These are phyloP conservation scores for Stylonectria norvegica DNA, from an alignment of 2,329 filamentous ascomycete species.

Conservation along the genomic window DNA sequence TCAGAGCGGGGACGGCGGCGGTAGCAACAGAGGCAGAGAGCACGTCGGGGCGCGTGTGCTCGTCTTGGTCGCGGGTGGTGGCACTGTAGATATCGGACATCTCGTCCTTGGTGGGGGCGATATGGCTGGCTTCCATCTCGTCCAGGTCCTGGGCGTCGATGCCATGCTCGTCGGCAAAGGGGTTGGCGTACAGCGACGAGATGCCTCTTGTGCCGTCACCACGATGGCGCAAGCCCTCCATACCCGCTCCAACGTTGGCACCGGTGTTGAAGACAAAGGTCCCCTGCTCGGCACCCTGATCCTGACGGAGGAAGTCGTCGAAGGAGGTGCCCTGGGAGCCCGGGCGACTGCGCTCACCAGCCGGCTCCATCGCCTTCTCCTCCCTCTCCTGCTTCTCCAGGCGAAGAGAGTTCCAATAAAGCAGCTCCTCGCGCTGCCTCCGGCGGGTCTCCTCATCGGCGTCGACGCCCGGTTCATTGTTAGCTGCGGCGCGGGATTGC, in stretches of 20 bases:
- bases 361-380: conserved; percentile 15
- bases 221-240: conserved; percentile 49
- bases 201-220: conserved; percentile 46
- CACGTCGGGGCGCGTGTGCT: conserved; percentile 3
- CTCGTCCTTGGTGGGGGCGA: conserved; percentile 47
- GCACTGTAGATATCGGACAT: conserved; percentile 57
- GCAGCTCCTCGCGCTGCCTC: conserved; percentile 60
- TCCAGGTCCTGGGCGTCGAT: conserved; percentile 48
- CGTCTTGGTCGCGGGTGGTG: conserved; percentile 42
- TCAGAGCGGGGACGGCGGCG: conserved; percentile 28
- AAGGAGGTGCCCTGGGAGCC: conserved; percentile 43
- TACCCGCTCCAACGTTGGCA: conserved; percentile 39
- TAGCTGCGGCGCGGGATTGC: conserved; percentile 44
- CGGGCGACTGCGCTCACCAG: conserved; percentile 7
- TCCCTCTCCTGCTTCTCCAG: conserved; percentile 45
- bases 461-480: conserved; percentile 48
- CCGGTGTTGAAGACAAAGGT: conserved; percentile 58
- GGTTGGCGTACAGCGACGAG: conserved; percentile 51
- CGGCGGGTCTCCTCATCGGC: conserved; percentile 60
- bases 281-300: conserved; percentile 50
- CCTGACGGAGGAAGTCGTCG: conserved; percentile 56
- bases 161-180: conserved; percentile 56
- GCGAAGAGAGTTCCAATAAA: conserved; percentile 61
- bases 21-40: conserved; percentile 11
- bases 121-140: conserved; percentile 38